phyloP scores from a whole-genome alignment of 768 basidiomycete genomes.

The Butyriboletus loyo region DNA sequence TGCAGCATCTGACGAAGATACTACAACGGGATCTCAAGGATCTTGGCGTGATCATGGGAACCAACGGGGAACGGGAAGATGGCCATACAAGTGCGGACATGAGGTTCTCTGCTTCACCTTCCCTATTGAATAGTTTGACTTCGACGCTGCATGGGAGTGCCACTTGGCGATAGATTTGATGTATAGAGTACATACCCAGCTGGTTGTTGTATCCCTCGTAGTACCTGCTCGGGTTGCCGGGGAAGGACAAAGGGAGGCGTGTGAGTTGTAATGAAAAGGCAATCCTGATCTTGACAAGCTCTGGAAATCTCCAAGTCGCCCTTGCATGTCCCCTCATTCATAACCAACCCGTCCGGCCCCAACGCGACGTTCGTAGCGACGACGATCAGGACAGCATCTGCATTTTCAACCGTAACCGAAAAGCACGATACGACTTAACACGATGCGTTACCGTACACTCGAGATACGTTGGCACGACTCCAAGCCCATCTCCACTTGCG shows the following conservation, averaged over 20 bases:
- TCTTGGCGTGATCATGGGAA: conserved; percentile 59
- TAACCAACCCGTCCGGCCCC: conserved; percentile 3
- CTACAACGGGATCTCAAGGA: conserved; percentile 63
- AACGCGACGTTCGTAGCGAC: conserved; percentile 7
- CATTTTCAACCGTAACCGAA: not conserved
- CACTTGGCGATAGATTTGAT: conserved; percentile 5
- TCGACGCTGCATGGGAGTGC: conserved; percentile 26
- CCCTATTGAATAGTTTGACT: conserved; percentile 22
- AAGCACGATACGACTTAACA: conserved; percentile 3
- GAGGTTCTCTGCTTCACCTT: conserved; percentile 18
- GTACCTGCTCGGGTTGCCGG: too few relatives aligned
- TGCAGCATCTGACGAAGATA: conserved; percentile 77
- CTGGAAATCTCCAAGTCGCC: not conserved
- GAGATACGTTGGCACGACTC: conserved; percentile 97
- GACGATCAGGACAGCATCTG: conserved; percentile 6
- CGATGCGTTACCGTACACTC: conserved; percentile 84
- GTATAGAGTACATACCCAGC: conserved; percentile 2
- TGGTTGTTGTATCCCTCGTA: conserved; percentile 3
- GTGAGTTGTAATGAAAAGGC: conserved; percentile 14
- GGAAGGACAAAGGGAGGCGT: conserved; percentile 17
- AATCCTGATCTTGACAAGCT: conserved; percentile 10
- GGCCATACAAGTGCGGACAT: conserved; percentile 13
- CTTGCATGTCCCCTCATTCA: conserved; percentile 3
- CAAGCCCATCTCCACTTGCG: conserved; percentile 93
- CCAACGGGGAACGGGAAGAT: conserved; percentile 37